A percentile compares a stretch with the other conserved stretches of the same genome.
Conservation (phyloP, 441 rosid genomes). For the Bruguiera hainesii region DNA sequence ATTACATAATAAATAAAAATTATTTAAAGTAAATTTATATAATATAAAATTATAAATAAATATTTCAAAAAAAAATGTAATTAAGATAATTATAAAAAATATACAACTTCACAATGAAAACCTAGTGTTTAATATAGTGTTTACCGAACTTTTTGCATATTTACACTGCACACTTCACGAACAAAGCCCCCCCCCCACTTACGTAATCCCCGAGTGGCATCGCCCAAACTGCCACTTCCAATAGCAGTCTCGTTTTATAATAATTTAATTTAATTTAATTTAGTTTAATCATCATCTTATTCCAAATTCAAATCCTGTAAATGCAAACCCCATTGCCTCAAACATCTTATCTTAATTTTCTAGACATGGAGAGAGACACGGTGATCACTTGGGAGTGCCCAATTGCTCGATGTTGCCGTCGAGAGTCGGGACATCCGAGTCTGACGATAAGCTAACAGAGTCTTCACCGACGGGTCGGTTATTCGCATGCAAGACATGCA, state of each 20-base stretch:
- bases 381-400: constrained; percentile 42
- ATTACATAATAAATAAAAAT: too few relatives aligned
- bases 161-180: too few relatives aligned
- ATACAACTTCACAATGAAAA: too few relatives aligned
- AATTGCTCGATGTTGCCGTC: constrained; percentile 68
- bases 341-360: neutral
- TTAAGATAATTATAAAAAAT: too few relatives aligned
- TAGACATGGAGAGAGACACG: constrained; percentile 49
- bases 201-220: constrained; percentile 31
- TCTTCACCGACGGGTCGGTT: constrained; percentile 23
- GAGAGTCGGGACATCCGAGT: constrained; percentile 39
- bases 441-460: neutral
- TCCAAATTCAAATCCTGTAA: neutral
- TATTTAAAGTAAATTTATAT: too few relatives aligned
- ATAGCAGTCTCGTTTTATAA: neutral
- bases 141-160: too few relatives aligned
- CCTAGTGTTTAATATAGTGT: too few relatives aligned
- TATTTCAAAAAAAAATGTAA: too few relatives aligned
- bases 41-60: too few relatives aligned
- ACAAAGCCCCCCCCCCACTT: neutral
- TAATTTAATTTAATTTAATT: too few relatives aligned
- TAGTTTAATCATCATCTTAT: too few relatives aligned
- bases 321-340: neutral
- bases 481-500: constrained; percentile 82
- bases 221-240: constrained; percentile 32